Percentiles rank a stretch among this genome's conserved stretches.
Conservation (phyloP, 2,329 filamentous ascomycete genomes). For the Pseudogymnoascus sp. region DNA sequence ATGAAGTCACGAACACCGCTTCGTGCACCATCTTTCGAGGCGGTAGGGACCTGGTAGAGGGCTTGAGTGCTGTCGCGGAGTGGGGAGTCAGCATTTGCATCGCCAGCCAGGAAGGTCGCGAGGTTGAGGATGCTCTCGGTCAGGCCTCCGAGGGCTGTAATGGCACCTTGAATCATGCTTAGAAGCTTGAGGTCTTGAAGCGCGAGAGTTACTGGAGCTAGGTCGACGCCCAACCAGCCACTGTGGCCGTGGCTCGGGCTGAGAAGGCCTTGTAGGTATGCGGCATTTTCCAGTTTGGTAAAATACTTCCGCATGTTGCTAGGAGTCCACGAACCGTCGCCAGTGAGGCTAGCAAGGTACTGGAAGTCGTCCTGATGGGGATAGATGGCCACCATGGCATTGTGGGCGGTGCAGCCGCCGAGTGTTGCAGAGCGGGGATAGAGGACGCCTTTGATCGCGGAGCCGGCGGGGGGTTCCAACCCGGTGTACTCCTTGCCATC, state of each 20-base stretch:
- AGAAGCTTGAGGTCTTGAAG: conserved; percentile 13
- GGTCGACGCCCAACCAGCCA: conserved; percentile 26
- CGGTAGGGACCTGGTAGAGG: conserved; percentile 23
- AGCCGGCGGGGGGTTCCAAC: conserved; percentile 20
- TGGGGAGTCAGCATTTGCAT: conserved; percentile 21
- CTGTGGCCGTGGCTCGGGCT: conserved; percentile 20
- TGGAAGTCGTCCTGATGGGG: conserved; percentile 22
- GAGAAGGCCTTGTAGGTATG: conserved; percentile 12
- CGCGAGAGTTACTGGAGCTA: conserved; percentile 12
- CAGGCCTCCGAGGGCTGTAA: conserved; percentile 5
- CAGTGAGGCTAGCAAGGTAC: conserved; percentile 19
- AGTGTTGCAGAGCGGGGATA: conserved; percentile 28
- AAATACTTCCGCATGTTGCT: conserved; percentile 22
- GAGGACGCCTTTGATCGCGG: conserved; percentile 22
- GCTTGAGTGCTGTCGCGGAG: conserved; percentile 19
- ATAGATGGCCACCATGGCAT: conserved; percentile 20
- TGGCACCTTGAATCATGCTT: conserved; percentile 17
- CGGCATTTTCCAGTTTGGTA: conserved; percentile 13
- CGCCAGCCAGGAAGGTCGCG: conserved; percentile 15
- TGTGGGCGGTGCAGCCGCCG: conserved; percentile 26
- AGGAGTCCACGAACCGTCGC: conserved; percentile 21
- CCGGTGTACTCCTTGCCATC: conserved; percentile 24
- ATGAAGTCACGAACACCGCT: conserved; percentile 21
- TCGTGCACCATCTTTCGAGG: conserved; percentile 17
- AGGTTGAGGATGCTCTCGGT: conserved; percentile 12